Evolutionary conservation across 2,329 filamentous ascomycete species (phyloP).

Genomic region (Pestalotiopsis sp.): DNA sequence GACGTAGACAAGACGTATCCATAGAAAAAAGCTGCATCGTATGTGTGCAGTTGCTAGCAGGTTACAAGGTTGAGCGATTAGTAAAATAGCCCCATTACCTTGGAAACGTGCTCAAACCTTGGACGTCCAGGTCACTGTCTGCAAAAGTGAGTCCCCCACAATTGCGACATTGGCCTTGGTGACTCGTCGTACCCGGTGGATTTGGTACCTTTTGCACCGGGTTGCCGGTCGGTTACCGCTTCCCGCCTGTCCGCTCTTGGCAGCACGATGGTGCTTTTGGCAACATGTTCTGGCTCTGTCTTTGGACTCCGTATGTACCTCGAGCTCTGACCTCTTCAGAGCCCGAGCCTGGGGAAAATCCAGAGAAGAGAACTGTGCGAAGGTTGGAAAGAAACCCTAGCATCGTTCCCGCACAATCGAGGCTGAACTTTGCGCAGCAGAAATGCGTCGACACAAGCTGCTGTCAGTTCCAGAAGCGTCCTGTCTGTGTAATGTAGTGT

Average conservation of each 20-base stretch:
- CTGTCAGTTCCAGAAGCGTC: background rate
- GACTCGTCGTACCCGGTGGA: background rate
- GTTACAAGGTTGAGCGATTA: background rate
- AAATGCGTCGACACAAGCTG: background rate
- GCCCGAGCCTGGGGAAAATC: too few relatives aligned
- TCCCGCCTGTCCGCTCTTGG: background rate
- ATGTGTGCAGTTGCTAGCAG: background rate
- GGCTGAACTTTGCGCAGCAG: background rate
- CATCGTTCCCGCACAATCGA: background rate
- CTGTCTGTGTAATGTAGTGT: background rate
- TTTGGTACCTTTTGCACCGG: background rate
- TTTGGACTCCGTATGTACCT: background rate
- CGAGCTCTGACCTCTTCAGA: too few relatives aligned
- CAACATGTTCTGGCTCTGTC: background rate
- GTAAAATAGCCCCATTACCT: background rate
- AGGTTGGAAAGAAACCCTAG: background rate
- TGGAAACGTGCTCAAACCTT: slow-evolving; percentile 6
- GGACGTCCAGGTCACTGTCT: background rate
- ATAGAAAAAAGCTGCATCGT: background rate
- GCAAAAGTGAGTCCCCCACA: background rate
- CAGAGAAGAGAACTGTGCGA: background rate
- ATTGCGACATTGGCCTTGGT: slow-evolving; percentile 3
- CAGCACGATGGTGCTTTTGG: background rate
- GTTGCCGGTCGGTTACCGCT: background rate
- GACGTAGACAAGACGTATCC: background rate